Evolutionary conservation across 2,329 filamentous ascomycete genomes (phyloP).

Genomic region (Fusarium sp.): DNA sequence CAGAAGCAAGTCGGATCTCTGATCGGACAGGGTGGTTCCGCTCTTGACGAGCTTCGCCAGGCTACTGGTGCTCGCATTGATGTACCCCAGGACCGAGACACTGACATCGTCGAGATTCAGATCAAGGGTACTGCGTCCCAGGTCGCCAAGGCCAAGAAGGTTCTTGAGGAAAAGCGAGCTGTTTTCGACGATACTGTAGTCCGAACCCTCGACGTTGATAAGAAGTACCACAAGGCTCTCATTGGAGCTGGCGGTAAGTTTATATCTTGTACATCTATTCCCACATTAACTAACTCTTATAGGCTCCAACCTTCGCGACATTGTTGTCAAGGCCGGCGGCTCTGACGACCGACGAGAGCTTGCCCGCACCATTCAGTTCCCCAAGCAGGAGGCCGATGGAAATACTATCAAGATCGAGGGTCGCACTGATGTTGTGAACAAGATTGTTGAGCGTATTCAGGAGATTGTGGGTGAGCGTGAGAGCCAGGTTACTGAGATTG

Average conservation of each 20-base stretch:
- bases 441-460: slow-evolving; percentile 85
- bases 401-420: slow-evolving; percentile 91
- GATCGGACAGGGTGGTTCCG: slow-evolving; percentile 89
- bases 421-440: slow-evolving; percentile 84
- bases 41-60: slow-evolving; percentile 89
- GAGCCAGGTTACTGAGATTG: slow-evolving; percentile 79
- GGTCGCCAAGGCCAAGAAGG: slow-evolving; percentile 90
- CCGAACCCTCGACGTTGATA: slow-evolving; percentile 88
- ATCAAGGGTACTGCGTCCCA: slow-evolving; percentile 93
- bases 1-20: slow-evolving; percentile 93
- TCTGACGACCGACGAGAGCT: slow-evolving; percentile 86
- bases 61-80: slow-evolving; percentile 90
- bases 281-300: slow-evolving; percentile 47
- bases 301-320: slow-evolving; percentile 87
- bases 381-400: slow-evolving; percentile 85
- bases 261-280: not conserved
- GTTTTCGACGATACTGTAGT: slow-evolving; percentile 91
- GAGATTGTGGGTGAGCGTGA: slow-evolving; percentile 85
- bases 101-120: slow-evolving; percentile 83
- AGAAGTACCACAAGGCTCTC: slow-evolving; percentile 89
- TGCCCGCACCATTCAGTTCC: slow-evolving; percentile 93
- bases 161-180: slow-evolving; percentile 86
- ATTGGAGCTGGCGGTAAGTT: slow-evolving; percentile 89
- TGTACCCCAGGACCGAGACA: slow-evolving; percentile 83
- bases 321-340: slow-evolving; percentile 89